Base-by-base conservation (phyloP, 1,139 yeast genomes). In the Suhomyces yuchorum region DNA sequence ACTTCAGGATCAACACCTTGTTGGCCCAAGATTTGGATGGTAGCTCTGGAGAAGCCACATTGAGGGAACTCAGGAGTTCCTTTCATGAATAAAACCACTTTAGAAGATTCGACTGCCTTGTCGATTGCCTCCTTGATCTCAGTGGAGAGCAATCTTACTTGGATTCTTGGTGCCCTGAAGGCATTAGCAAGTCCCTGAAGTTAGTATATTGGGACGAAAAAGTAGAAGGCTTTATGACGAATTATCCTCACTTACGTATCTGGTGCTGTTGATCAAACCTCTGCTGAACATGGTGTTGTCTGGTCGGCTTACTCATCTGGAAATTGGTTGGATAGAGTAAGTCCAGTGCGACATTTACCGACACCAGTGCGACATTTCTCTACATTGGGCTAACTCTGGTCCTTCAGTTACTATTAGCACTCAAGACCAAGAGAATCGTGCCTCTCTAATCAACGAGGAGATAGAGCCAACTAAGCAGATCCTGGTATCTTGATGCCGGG, bases 11-110 rank as follows among this genome's bases (percentile, higher is more conserved):
- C 97, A 28, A 95, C 98, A 49, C 99, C 99, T 66, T 92, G 96
- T 66, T 91, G 95, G 17, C 99, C 98, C 54, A 95, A 78, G 42
- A 91, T 81, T 65, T 90, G 95, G 57, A 95, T 92, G 15, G 97
- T 89, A 45, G 96, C 96, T 62, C 97, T 82, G 6, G 97, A 91
- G 63, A 95, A 95, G 1, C 99, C 99, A 75, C 99, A 95, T 61
- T 91, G 96, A 26, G 99, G 99, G 50, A 88, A 90, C 62, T 92
- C 97, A 1, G 99, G 99, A 1, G 99, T 95, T 9, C 96, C 96
- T 65, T 89, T 89, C 96, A 89, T 89, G 73, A 92, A 92, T 30
- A 95, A 77, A 9, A 95, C 99, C 12, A 93, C 98, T 15, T 96
- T 96, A 1, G 97, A 95, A 14, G 96, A 84, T 4, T 71, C 74